Conservation (phyloP, 1,139 yeast genomes). For the Taphrina wiesneri region DNA sequence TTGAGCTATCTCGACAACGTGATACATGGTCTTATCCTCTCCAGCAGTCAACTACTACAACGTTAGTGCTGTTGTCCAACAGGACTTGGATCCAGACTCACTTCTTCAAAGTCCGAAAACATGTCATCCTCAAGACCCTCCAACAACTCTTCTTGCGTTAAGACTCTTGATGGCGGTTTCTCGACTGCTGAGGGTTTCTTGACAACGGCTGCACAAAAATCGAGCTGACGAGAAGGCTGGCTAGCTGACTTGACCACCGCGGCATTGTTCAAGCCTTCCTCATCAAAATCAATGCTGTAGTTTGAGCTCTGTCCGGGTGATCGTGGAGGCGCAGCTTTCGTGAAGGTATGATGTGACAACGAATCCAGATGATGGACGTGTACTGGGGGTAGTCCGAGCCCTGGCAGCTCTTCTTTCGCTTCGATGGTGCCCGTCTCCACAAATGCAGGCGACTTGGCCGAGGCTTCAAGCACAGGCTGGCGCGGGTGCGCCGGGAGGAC, state of each 20-base stretch:
- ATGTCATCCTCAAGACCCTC: slow-evolving; percentile 26
- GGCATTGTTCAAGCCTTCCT: not conserved
- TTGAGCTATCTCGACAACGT: not conserved
- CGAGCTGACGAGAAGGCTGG: not conserved
- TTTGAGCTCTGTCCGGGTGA: slow-evolving; percentile 15
- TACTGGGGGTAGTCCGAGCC: too few relatives aligned
- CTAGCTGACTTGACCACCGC: not conserved
- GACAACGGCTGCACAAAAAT: not conserved
- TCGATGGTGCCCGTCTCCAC: too few relatives aligned
- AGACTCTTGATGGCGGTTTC: not conserved
- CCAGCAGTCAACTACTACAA: not conserved
- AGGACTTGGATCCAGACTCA: not conserved
- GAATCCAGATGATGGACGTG: too few relatives aligned
- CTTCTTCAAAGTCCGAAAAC: slow-evolving; percentile 28
- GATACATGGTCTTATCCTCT: slow-evolving; percentile 11
- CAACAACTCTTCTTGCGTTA: slow-evolving; percentile 10
- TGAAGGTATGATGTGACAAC: too few relatives aligned
- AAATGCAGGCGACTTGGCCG: too few relatives aligned
- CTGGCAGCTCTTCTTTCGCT: too few relatives aligned
- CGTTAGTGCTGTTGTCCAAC: not conserved
- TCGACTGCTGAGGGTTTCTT: not conserved
- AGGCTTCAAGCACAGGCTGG: too few relatives aligned
- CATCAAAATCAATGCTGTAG: slow-evolving; percentile 13
- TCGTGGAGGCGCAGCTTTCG: too few relatives aligned
- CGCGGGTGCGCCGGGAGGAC: too few relatives aligned